Conservation (phyloP, 352 stramenopile species). For the Blastocystis sp. region DNA sequence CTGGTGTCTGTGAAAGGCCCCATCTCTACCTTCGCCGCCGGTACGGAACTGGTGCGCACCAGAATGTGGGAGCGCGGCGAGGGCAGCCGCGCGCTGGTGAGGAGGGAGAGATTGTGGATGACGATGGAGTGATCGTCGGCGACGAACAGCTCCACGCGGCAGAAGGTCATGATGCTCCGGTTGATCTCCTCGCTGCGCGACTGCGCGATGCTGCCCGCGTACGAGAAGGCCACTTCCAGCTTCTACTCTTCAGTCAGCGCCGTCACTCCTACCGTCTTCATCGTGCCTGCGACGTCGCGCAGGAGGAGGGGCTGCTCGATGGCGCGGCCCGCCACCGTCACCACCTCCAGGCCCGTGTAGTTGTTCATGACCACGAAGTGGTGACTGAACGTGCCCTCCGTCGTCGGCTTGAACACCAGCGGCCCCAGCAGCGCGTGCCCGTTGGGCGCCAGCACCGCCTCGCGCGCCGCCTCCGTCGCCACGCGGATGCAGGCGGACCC, state of each 20-base stretch:
- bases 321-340: conserved; percentile 9
- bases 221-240: not conserved
- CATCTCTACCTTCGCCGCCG: not conserved
- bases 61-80: conserved; percentile 22
- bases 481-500: not conserved
- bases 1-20: not conserved
- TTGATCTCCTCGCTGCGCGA: not conserved
- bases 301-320: conserved; percentile 37
- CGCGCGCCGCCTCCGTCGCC: not conserved
- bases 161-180: conserved; percentile 45
- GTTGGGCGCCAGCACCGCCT: conserved; percentile 9
- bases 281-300: not conserved
- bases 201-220: not conserved
- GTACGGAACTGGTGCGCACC: not conserved
- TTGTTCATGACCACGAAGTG: conserved; percentile 65
- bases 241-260: not conserved
- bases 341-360: conserved; percentile 51
- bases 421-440: conserved; percentile 19
- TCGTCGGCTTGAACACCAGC: conserved; percentile 13
- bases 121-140: conserved; percentile 2
- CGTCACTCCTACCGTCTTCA: not conserved
- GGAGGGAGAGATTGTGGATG: conserved; percentile 8
- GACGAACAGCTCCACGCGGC: conserved; percentile 17
- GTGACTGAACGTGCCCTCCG: conserved; percentile 19
- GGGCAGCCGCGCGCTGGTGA: not conserved